Evolutionary conservation across 192 early-diverging fungal genomes (phyloP), one percentile per base, ranked within the genome.

Genomic region (Backusella psychrophila): DNA sequence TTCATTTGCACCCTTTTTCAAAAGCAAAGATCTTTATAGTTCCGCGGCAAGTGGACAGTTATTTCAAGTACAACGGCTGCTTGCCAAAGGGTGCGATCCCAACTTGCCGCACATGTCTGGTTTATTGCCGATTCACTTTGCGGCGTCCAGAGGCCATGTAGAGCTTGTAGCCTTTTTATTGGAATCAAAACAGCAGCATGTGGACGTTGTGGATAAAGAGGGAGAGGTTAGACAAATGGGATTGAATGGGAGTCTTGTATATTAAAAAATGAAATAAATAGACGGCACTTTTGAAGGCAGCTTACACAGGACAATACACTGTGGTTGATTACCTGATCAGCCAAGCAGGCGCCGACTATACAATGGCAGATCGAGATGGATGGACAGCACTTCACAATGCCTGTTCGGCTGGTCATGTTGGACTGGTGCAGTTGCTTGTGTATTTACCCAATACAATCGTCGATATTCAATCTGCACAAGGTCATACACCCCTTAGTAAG

Each of bases 311-410:
- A 15, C 87, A 88, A 74, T 44, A 73, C 3, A 70, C 82, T 12
- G 85, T 92, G n/a, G 87, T 91, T 4, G 75, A 69, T 23, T 88
- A 83, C 63, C 78, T 95, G 65, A 59, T 94, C 29, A 33, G 68
- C 33, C 75, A 80, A 36, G 77, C 84, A 3, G 79, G 83, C 1
- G 90, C 92, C 2, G 78, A 91, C 66, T 83, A 88, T 31, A 71
- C 83, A 38, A 84, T 87, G 44, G 52, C 77, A 36, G 94, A 95
- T 77, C 81, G 82, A 38, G 91, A 93, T 67, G 91, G 92, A 0
- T 94, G 91, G 90, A 89, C 92, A 9, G 88, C 91, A 1, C 84
- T 95, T 42, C 94, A 94, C 78, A 94, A 94, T 76, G 89, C 92
- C 29, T 83, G 84, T 38, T 85, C 88, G 3, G 72, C 77, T 23